Percentiles rank a stretch among this genome's conserved stretches.
These are phyloP conservation scores for Pseudogymnoascus sp. DNA, from an alignment of 2,329 filamentous ascomycete genomes.

Conservation along the genomic window DNA sequence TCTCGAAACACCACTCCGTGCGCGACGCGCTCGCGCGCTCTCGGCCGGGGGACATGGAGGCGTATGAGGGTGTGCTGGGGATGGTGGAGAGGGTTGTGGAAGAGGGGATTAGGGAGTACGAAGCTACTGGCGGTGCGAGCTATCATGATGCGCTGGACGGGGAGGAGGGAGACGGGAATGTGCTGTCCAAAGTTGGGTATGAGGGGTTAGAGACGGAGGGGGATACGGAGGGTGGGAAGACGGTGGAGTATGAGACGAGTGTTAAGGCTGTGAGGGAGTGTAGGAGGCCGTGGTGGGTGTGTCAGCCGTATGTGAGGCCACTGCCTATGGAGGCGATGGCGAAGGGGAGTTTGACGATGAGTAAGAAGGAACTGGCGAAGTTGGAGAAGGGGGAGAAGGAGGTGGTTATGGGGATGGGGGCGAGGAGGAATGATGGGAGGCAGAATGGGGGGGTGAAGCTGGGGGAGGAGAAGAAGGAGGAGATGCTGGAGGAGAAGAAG, in stretches of 20 bases:
- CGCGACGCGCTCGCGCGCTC: slow-evolving; percentile 72
- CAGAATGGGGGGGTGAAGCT: slow-evolving; percentile 6
- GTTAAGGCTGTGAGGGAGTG: slow-evolving; percentile 63
- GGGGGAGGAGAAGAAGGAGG: slow-evolving; percentile 13
- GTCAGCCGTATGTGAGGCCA: slow-evolving; percentile 78
- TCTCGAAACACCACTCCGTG: slow-evolving; percentile 72
- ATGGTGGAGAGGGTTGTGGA: slow-evolving; percentile 71
- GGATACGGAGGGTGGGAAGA: slow-evolving; percentile 28
- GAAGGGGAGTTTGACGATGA: slow-evolving; percentile 67
- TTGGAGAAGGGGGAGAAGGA: slow-evolving; percentile 30
- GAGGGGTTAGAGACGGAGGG: slow-evolving; percentile 19
- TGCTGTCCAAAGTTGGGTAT: slow-evolving; percentile 26
- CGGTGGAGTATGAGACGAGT: slow-evolving; percentile 46
- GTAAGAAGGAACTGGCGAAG: slow-evolving; percentile 57
- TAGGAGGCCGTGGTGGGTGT: slow-evolving; percentile 81
- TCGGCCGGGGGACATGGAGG: slow-evolving; percentile 61
- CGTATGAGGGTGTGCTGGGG: slow-evolving; percentile 66
- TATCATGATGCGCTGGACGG: slow-evolving; percentile 34
- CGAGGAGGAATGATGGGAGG: slow-evolving; percentile 10
- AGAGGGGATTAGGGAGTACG: slow-evolving; percentile 62
- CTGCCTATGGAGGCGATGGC: slow-evolving; percentile 80
- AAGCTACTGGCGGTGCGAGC: slow-evolving; percentile 42
- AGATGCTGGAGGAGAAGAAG: not conserved
- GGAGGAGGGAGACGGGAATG: slow-evolving; percentile 27
- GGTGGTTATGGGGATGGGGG: slow-evolving; percentile 15